Percentiles rank a stretch among this genome's conserved stretches.
Conservation (phyloP, 208 protist species). For the Trypanosoma congolense region DNA sequence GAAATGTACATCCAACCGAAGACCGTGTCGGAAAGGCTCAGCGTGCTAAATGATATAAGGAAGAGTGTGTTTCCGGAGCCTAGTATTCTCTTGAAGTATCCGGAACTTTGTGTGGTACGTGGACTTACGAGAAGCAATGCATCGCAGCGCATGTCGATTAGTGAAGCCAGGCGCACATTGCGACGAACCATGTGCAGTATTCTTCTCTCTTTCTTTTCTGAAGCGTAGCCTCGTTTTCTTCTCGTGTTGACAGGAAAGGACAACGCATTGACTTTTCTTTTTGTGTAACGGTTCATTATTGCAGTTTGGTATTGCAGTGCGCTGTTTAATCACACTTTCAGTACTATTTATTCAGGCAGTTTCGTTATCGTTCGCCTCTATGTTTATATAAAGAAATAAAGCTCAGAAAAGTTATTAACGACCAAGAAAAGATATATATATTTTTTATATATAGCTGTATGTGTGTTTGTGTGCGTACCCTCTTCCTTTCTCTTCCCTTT, state of each 20-base stretch:
- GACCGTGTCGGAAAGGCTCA: constrained; percentile 68
- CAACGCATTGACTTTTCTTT: constrained; percentile 1
- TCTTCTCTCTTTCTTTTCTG: constrained; percentile 20
- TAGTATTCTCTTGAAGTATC: constrained; percentile 35
- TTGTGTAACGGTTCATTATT: too few relatives aligned
- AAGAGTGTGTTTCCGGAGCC: constrained; percentile 37
- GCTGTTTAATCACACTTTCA: too few relatives aligned
- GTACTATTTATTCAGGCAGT: too few relatives aligned
- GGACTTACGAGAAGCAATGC: constrained; percentile 30
- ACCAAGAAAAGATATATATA: too few relatives aligned
- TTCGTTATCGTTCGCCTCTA: too few relatives aligned
- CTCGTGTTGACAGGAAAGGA: background rate
- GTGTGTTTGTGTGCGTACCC: too few relatives aligned
- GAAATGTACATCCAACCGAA: constrained; percentile 83
- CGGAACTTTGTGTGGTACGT: constrained; percentile 55
- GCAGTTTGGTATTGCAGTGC: too few relatives aligned
- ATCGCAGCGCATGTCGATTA: constrained; percentile 21
- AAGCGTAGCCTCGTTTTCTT: background rate
- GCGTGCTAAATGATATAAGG: constrained; percentile 47
- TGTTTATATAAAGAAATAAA: too few relatives aligned
- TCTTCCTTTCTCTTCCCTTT: too few relatives aligned
- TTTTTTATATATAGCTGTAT: too few relatives aligned
- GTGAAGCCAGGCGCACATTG: constrained; percentile 9
- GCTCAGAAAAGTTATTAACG: too few relatives aligned
- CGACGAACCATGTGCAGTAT: constrained; percentile 9